Evolutionary conservation across 2,329 filamentous ascomycete genomes (phyloP).

Genomic region (Aspergillus viridinutans): DNA sequence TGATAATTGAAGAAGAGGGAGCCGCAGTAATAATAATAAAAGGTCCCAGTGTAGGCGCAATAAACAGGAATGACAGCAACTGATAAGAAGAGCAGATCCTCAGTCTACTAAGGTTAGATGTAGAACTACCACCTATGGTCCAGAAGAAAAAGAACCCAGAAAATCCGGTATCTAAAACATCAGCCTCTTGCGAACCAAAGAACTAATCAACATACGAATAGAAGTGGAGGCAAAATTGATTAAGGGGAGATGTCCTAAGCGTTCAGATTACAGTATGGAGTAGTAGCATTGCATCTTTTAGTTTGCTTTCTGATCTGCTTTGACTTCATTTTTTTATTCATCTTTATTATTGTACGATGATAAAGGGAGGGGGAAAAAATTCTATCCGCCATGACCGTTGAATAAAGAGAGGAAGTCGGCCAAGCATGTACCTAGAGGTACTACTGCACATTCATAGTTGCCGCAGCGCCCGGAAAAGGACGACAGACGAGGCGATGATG

Average conservation of each 20-base stretch:
- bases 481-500: conserved; percentile 6
- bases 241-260: conserved; percentile 6
- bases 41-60: conserved; percentile 5
- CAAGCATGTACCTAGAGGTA: conserved; percentile 2
- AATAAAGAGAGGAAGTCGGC: not conserved
- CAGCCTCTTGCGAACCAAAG: conserved; percentile 3
- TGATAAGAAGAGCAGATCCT: conserved; percentile 7
- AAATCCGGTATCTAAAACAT: not conserved
- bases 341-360: not conserved
- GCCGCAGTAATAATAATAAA: conserved; percentile 4
- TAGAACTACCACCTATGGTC: not conserved
- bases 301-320: conserved; percentile 2
- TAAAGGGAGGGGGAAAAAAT: not conserved
- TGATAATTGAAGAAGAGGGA: conserved; percentile 2
- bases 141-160: not conserved
- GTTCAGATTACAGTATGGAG: conserved; percentile 3
- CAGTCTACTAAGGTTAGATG: conserved; percentile 12
- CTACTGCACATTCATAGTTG: conserved; percentile 5
- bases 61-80: conserved; percentile 7
- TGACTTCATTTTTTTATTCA: not conserved
- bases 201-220: not conserved
- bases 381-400: not conserved
- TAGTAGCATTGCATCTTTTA: not conserved
- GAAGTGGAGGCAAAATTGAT: not conserved
- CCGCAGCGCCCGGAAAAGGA: conserved; percentile 17